These are phyloP conservation scores for Carex scoparia DNA, from an alignment of 176 grass and related monocot species.

Conservation along the genomic window DNA sequence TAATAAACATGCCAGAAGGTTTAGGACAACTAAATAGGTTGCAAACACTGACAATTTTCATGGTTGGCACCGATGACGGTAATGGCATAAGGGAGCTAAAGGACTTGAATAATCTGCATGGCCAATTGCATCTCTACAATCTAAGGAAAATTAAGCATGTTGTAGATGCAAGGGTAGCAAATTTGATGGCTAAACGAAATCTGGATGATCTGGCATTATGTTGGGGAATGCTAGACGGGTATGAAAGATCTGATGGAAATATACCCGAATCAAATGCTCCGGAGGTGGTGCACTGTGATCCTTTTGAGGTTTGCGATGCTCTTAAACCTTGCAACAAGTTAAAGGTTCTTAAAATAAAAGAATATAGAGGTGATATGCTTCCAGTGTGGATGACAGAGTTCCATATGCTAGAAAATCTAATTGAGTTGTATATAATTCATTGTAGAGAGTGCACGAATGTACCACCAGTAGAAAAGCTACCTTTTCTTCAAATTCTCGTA, in stretches of 20 bases:
- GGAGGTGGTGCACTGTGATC: not conserved
- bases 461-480: constrained; percentile 19
- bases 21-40: constrained; percentile 12
- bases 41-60: constrained; percentile 12
- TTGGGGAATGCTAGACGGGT: not conserved
- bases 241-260: not conserved
- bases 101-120: constrained; percentile 16
- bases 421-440: not conserved
- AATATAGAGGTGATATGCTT: not conserved
- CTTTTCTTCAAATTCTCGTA: not conserved
- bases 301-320: constrained; percentile 15
- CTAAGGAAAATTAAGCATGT: not conserved
- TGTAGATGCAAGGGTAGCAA: not conserved
- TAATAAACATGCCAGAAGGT: constrained; percentile 17
- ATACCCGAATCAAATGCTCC: not conserved
- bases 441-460: not conserved
- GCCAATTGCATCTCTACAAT: not conserved
- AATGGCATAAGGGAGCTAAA: constrained; percentile 23
- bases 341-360: not conserved
- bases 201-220: not conserved
- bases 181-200: constrained; percentile 1
- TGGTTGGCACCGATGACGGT: not conserved
- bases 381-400: constrained; percentile 9
- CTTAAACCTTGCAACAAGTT: constrained; percentile 6
- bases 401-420: not conserved